These are phyloP conservation scores for Babesia ovata DNA, from an alignment of 169 alveolate species.

Conservation along the genomic window DNA sequence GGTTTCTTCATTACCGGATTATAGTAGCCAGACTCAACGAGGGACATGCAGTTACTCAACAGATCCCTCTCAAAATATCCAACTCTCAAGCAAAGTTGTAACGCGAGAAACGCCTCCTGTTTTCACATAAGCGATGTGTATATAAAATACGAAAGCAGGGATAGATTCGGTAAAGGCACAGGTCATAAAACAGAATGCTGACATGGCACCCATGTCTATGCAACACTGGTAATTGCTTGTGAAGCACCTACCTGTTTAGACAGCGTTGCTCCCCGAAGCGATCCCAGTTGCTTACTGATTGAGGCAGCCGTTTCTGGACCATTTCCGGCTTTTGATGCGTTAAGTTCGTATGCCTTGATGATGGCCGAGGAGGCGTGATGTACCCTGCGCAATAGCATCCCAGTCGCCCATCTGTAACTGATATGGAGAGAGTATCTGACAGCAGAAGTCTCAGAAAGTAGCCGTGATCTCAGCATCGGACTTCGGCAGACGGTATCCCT, in stretches of 20 bases:
- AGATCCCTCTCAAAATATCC: slow-evolving; percentile 33
- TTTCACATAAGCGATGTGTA: too few species aligned
- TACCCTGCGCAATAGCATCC: neutral
- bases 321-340: neutral
- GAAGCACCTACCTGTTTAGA: slow-evolving; percentile 10
- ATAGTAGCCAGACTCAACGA: slow-evolving; percentile 61
- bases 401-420: neutral
- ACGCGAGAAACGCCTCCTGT: slow-evolving; percentile 54
- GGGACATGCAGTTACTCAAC: slow-evolving; percentile 28
- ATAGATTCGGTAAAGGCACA: too few species aligned
- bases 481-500: neutral
- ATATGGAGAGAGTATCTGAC: neutral
- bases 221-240: neutral
- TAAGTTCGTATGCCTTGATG: slow-evolving; percentile 7
- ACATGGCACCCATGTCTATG: too few species aligned
- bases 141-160: too few species aligned
- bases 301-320: neutral
- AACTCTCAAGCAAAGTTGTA: slow-evolving; percentile 26
- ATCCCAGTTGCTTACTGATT: neutral
- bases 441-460: neutral
- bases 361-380: slow-evolving; percentile 8
- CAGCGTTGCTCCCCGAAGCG: slow-evolving; percentile 22
- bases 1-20: slow-evolving; percentile 38
- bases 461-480: neutral
- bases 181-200: too few species aligned